Evolutionary conservation across 129 eudicot genomes (phyloP), one percentile per base, ranked within the genome.

Genomic region (Flaveria brownii): DNA sequence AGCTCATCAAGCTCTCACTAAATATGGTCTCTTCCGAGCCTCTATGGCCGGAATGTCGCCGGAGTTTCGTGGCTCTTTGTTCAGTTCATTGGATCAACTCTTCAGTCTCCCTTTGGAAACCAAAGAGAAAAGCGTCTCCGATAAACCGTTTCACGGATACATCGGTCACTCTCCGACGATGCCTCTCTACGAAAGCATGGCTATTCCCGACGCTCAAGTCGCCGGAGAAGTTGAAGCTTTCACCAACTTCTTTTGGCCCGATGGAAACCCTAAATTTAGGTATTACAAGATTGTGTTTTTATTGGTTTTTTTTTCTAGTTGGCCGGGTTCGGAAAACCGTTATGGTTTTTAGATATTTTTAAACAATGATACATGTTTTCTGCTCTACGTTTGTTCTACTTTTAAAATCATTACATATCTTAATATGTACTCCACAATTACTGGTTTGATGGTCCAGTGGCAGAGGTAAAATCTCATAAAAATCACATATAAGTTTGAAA

Each of bases 151-250:
- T 70, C 88, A 85, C 63, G 93, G 90, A 70, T 85, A 88, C 60
- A 85, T 85, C 36, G 93, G 93, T 15, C 85, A 85, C 26, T 79
- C 84, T 54, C 77, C 88, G 3, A 52, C 72, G 66, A 85, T 83
- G 63, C 93, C 93, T 3, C 84, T 87, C 51, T 87, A 74, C 9
- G 91, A 87, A 54, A 87, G 91, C 80, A 61, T 87, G 86, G 91
- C 88, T 5, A 71, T 87, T 39, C 78, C 75, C 0, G 82, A 84
- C 39, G 80, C 84, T 1, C 81, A 64, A 23, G 28, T 71, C 30
- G 74, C 56, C 17, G 87, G 57, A 36, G 78, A 81, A 28, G 77
- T 78, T 22, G 77, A 86, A 75, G 72, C 75, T 61, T 83, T 83
- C 82, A 54, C 87, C 8, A 26, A 63, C 15, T 62, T 63, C 52